phyloP scores from a whole-genome alignment of 2,329 filamentous ascomycete species.

The Exophiala spinifera region DNA sequence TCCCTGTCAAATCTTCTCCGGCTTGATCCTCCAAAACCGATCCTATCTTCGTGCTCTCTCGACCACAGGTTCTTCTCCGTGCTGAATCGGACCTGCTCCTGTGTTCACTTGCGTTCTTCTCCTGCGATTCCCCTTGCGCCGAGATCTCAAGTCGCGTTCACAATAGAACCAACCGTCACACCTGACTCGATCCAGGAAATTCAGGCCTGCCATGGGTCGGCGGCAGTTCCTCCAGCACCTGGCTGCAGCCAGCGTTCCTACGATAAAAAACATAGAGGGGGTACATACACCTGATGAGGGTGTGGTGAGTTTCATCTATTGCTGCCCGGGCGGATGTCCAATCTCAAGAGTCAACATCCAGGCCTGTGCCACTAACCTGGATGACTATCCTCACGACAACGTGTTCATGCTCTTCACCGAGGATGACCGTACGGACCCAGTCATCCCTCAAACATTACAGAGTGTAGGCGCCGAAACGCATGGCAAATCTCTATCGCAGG shows the following conservation, averaged over 20 bases:
- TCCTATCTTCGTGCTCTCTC: too few relatives aligned
- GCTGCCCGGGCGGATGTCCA: constrained; percentile 27
- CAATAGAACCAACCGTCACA: too few relatives aligned
- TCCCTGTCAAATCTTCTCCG: too few relatives aligned
- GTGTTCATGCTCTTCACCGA: constrained; percentile 47
- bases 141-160: too few relatives aligned
- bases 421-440: constrained; percentile 35
- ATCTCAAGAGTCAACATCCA: constrained; percentile 13
- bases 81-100: too few relatives aligned
- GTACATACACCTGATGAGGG: constrained; percentile 67
- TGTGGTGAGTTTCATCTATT: constrained; percentile 63
- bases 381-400: constrained; percentile 58
- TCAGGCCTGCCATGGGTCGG: constrained; percentile 57
- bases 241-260: constrained; percentile 36
- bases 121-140: too few relatives aligned
- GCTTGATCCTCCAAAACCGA: too few relatives aligned
- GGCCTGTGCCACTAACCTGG: constrained; percentile 47
- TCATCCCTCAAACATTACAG: constrained; percentile 25
- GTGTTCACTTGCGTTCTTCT: too few relatives aligned
- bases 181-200: too few relatives aligned
- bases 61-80: too few relatives aligned
- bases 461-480: constrained; percentile 30
- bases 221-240: constrained; percentile 63
- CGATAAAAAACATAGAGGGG: constrained; percentile 50
- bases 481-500: constrained; percentile 27